Percentiles rank a stretch among this genome's conserved stretches.
phyloP scores from a whole-genome alignment of 495 filamentous ascomycete species.

The Penicillium robsamsonii region DNA sequence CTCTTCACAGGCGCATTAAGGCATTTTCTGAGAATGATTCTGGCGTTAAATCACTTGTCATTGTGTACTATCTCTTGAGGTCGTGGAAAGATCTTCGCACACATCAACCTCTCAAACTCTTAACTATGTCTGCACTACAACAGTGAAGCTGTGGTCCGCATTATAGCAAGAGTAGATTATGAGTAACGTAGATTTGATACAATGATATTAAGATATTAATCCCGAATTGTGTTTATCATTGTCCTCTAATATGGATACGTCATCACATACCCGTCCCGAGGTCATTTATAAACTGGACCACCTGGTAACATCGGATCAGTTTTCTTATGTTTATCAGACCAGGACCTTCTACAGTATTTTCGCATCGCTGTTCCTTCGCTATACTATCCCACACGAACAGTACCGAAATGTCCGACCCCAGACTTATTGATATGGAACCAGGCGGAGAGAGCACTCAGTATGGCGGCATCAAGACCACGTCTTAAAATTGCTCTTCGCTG shows the following conservation, averaged over 20 bases:
- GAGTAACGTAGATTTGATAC: background rate
- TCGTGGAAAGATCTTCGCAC: background rate
- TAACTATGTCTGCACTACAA: background rate
- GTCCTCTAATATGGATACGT: constrained; percentile 18
- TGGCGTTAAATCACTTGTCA: constrained; percentile 9
- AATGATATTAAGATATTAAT: background rate
- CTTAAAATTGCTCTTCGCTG: background rate
- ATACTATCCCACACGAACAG: background rate
- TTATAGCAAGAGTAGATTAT: background rate
- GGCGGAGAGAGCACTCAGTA: constrained; percentile 66
- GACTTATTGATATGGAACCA: constrained; percentile 58
- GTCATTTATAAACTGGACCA: constrained; percentile 8
- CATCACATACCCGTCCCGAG: constrained; percentile 17
- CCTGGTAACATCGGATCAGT: background rate
- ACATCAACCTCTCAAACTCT: background rate
- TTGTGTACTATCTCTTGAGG: constrained; percentile 1
- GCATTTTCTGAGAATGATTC: constrained; percentile 13
- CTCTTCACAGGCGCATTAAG: constrained; percentile 20
- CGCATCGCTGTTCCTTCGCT: background rate
- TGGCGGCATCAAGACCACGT: constrained; percentile 1
- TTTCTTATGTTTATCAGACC: background rate
- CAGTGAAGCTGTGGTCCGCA: background rate
- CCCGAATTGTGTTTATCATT: background rate
- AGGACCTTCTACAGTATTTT: background rate
- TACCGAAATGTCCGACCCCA: constrained; percentile 32